phyloP scores from a whole-genome alignment of 192 early-diverging fungal genomes.

The Cladochytrium replicatum region DNA sequence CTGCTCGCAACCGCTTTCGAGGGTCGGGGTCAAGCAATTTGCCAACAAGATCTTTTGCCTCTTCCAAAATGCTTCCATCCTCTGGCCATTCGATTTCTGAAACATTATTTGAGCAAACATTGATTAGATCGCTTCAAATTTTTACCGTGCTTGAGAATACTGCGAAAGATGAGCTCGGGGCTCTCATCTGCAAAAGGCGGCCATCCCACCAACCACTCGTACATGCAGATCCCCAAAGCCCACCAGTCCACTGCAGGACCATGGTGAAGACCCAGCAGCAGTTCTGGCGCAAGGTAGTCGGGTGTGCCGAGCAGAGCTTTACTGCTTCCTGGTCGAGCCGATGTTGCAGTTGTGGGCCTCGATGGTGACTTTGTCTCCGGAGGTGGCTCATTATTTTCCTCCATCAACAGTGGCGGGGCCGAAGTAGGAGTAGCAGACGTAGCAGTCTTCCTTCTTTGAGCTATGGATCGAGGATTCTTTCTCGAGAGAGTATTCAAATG shows the following conservation, averaged over 20 bases:
- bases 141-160: slow-evolving; percentile 68
- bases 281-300: slow-evolving; percentile 89
- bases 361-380: too few species aligned
- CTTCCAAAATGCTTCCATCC: slow-evolving; percentile 38
- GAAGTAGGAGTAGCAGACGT: background rate
- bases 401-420: too few species aligned
- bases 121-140: background rate
- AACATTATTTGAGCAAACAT: slow-evolving; percentile 43
- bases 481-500: background rate
- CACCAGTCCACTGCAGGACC: slow-evolving; percentile 90
- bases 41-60: slow-evolving; percentile 63
- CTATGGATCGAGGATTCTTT: background rate
- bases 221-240: slow-evolving; percentile 84
- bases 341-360: background rate
- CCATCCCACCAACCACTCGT: slow-evolving; percentile 80
- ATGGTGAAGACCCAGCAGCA: slow-evolving; percentile 78
- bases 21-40: slow-evolving; percentile 68
- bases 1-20: slow-evolving; percentile 46
- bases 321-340: background rate
- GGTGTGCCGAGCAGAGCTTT: slow-evolving; percentile 65
- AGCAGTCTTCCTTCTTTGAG: background rate
- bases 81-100: slow-evolving; percentile 60
- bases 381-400: too few species aligned
- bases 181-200: slow-evolving; percentile 85
- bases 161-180: slow-evolving; percentile 76